Percentiles rank a stretch among this genome's conserved stretches.
Conservation (phyloP, 805 yeast species). For the Grigorovia jiainica region DNA sequence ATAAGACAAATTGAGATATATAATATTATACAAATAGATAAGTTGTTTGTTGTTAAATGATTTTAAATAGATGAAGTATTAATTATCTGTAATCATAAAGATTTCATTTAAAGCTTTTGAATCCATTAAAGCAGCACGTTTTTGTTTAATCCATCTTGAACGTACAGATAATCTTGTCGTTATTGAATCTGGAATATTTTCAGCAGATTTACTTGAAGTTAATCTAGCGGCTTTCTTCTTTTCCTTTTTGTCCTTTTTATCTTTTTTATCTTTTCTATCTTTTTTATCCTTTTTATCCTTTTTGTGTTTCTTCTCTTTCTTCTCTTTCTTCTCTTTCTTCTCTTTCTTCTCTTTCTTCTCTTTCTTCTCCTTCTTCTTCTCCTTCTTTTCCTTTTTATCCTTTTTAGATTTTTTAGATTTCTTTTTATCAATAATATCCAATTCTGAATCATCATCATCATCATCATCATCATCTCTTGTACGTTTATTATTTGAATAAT, state of each 20-base stretch:
- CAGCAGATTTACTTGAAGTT: constrained; percentile 16
- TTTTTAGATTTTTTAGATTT: constrained; percentile 21
- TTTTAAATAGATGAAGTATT: too few species aligned
- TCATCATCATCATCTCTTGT: constrained; percentile 26
- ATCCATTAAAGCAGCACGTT: constrained; percentile 86
- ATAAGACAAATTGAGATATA: not conserved
- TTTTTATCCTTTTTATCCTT: constrained; percentile 27
- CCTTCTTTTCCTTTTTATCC: constrained; percentile 25
- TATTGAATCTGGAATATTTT: constrained; percentile 26
- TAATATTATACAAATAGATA: not conserved
- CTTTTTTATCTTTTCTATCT: constrained; percentile 24
- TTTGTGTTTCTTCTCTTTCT: constrained; percentile 22
- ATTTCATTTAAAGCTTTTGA: constrained; percentile 83
- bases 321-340: constrained; percentile 24
- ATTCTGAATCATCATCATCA: constrained; percentile 16
- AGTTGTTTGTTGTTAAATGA: too few species aligned
- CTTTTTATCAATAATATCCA: constrained; percentile 6
- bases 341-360: constrained; percentile 23
- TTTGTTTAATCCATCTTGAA: constrained; percentile 81
- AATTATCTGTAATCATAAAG: constrained; percentile 62
- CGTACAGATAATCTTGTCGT: constrained; percentile 63
- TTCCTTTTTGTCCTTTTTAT: constrained; percentile 23
- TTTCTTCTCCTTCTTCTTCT: constrained; percentile 19
- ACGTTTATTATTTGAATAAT: constrained; percentile 21
- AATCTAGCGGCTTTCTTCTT: constrained; percentile 21